Conservation (phyloP, 2,329 filamentous ascomycete genomes). For the Epichloe amarillans region DNA sequence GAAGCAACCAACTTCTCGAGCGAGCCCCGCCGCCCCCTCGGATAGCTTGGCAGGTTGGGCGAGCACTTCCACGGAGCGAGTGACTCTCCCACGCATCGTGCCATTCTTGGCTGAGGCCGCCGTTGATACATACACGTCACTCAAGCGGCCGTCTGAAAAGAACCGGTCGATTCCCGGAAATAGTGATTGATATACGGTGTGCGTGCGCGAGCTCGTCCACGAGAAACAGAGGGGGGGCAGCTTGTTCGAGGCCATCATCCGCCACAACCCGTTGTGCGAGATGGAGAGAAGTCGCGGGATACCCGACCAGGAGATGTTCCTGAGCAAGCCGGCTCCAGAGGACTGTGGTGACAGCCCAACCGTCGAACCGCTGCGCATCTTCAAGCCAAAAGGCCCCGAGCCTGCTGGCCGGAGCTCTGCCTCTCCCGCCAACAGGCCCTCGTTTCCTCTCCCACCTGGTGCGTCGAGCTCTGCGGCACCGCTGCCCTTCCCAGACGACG, state of each 20-base stretch:
- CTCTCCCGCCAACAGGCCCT: conserved; percentile 35
- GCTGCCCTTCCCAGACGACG: conserved; percentile 63
- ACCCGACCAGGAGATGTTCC: conserved; percentile 73
- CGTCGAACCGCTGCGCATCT: conserved; percentile 72
- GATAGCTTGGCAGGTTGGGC: too few species aligned
- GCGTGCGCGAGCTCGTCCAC: too few species aligned
- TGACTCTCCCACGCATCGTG: too few species aligned
- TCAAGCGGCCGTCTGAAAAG: too few species aligned
- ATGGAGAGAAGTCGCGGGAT: conserved; percentile 48
- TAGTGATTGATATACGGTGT: too few species aligned
- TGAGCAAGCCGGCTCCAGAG: conserved; percentile 41
- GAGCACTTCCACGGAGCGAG: too few species aligned
- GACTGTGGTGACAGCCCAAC: conserved; percentile 57
- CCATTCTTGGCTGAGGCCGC: too few species aligned
- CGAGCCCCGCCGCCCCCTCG: neutral
- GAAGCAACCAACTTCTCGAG: neutral
- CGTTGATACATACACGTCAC: too few species aligned
- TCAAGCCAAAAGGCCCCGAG: conserved; percentile 59
- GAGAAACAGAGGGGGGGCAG: too few species aligned
- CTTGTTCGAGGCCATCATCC: too few species aligned
- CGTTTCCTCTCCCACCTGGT: conserved; percentile 52
- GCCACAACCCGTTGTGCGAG: conserved; percentile 9
- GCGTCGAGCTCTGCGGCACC: conserved; percentile 55
- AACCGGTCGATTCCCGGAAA: too few species aligned
- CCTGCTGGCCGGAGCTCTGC: conserved; percentile 30